Conservation (phyloP, 805 yeast genomes). For the Torulaspora quercuum region DNA sequence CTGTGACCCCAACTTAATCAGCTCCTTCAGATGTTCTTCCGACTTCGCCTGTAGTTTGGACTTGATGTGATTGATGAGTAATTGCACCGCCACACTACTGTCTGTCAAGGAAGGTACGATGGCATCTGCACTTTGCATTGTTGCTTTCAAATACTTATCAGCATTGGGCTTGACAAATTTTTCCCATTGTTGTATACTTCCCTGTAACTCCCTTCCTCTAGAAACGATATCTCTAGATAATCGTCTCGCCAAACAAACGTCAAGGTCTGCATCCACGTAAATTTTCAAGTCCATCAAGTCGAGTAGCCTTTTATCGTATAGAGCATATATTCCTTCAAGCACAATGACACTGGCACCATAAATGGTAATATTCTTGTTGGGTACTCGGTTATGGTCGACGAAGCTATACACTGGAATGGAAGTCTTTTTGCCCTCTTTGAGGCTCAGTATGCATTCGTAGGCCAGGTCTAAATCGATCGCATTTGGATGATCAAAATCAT, state of each 20-base stretch:
- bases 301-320: constrained; percentile 64
- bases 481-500: constrained; percentile 85
- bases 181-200: constrained; percentile 88
- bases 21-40: constrained; percentile 58
- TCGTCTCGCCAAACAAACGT: constrained; percentile 86
- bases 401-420: constrained; percentile 72
- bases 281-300: constrained; percentile 81
- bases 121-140: constrained; percentile 76
- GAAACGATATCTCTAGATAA: constrained; percentile 80
- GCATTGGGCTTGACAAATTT: constrained; percentile 90
- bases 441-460: constrained; percentile 54
- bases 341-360: constrained; percentile 94
- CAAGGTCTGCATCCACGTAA: constrained; percentile 91
- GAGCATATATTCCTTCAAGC: constrained; percentile 85
- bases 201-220: constrained; percentile 79
- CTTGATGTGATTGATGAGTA: constrained; percentile 75
- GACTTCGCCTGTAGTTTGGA: constrained; percentile 68
- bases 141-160: constrained; percentile 47
- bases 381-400: constrained; percentile 54
- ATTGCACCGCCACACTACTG: constrained; percentile 71
- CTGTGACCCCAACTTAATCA: constrained; percentile 46
- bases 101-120: constrained; percentile 90
- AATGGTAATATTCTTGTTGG: constrained; percentile 65
- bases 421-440: constrained; percentile 68
- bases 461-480: constrained; percentile 77